Evolutionary conservation across 2,329 filamentous ascomycete genomes (phyloP), one percentile per base, ranked within the genome.

Genomic region (Diaporthe aspalathi): DNA sequence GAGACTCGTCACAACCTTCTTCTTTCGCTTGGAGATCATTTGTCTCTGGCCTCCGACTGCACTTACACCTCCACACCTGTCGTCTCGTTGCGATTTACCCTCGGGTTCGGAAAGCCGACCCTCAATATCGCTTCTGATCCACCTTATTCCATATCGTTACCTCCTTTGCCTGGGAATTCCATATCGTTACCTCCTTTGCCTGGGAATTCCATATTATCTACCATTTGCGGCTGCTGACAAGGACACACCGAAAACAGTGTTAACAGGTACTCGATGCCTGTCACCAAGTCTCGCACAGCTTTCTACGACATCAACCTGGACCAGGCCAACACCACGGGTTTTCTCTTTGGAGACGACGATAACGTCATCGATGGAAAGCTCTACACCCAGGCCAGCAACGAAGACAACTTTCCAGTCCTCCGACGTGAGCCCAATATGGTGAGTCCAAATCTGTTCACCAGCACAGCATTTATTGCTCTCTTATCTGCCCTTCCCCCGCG

Each of bases 211-310:
- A n/a, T n/a, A n/a, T n/a, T n/a, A n/a, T n/a, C n/a, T n/a, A n/a
- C n/a, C n/a, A n/a, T n/a, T 69, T 29, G 43, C 22, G 14, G 50
- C 35, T 50, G 63, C 69, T 73, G 49, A 73, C 69, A 53, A 53
- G 24, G 6, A 47, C 22, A 47, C 22, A 38, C 43, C 66, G 60
- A 47, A 45, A 56, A 60, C 76, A 97, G 94, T 75, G 87, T 92
- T 73, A 97, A 97, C 80, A 92, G 95, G 74, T 97, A 97, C 82
- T 98, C 95, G 5, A 95, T 98, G 93, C 95, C 95, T 40, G 93
- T 95, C 66, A 94, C 92, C 60, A 88, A 88, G 72, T 89, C 91
- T 75, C 89, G 92, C 75, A 90, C 87, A 75, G 89, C 91, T 74
- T 83, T 90, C 76, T 90, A 92, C 78, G 90, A 91, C 75, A 87